Evolutionary conservation across 2,329 filamentous ascomycete genomes (phyloP).

Genomic region (Arthrocladium fulminans): DNA sequence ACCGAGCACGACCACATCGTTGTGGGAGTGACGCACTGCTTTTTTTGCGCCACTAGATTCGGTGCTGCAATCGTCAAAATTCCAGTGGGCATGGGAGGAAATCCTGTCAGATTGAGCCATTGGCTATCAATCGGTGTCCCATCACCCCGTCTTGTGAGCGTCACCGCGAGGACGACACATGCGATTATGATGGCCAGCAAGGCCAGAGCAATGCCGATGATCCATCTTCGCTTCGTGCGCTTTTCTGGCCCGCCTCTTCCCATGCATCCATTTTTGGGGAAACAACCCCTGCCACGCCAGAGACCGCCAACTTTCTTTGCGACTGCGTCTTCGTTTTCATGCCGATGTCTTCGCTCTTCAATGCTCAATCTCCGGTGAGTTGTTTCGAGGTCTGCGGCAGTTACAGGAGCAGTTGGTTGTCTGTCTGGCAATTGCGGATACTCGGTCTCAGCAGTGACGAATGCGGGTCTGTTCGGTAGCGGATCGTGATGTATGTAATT

Average conservation of each 20-base stretch:
- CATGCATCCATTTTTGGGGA: constrained; percentile 56
- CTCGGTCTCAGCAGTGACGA: constrained; percentile 19
- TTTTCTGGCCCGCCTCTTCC: constrained; percentile 56
- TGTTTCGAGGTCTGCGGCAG: constrained; percentile 19
- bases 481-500: background rate
- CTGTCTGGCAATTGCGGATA: constrained; percentile 23
- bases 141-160: constrained; percentile 42
- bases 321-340: constrained; percentile 59
- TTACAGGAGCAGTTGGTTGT: constrained; percentile 22
- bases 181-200: constrained; percentile 36
- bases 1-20: constrained; percentile 81
- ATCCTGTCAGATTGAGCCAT: constrained; percentile 80
- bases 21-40: constrained; percentile 60
- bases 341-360: constrained; percentile 46
- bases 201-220: constrained; percentile 50
- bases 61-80: constrained; percentile 69
- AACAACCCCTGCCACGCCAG: constrained; percentile 58
- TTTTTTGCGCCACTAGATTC: constrained; percentile 54
- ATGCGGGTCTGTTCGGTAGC: constrained; percentile 5
- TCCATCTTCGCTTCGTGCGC: constrained; percentile 48
- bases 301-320: constrained; percentile 51
- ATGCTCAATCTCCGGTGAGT: constrained; percentile 38
- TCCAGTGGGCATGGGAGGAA: constrained; percentile 78
- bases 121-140: constrained; percentile 40
- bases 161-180: constrained; percentile 47